phyloP scores from a whole-genome alignment of 352 stramenopile genomes.

The Pythium brachiatum region DNA sequence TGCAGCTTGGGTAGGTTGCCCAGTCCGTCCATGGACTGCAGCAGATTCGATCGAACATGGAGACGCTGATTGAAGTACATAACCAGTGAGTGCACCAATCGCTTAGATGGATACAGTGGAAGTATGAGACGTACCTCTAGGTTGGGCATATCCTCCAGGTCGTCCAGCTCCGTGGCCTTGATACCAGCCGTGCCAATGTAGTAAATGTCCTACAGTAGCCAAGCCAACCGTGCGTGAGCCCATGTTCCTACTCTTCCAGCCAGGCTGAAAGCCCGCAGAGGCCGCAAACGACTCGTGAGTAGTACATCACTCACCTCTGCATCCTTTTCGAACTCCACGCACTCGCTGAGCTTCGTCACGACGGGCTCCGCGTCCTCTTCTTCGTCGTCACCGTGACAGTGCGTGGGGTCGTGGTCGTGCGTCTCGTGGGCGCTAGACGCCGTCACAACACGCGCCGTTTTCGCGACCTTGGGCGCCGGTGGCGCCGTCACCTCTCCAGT shows the following conservation, averaged over 20 bases:
- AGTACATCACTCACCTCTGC: constrained; percentile 33
- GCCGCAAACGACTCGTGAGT: not conserved
- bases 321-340: constrained; percentile 54
- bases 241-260: not conserved
- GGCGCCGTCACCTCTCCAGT: constrained; percentile 4
- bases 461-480: constrained; percentile 11
- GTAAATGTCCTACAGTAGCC: constrained; percentile 58
- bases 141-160: constrained; percentile 44
- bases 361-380: constrained; percentile 29
- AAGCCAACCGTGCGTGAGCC: not conserved
- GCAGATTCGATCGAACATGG: constrained; percentile 79
- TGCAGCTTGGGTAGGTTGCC: constrained; percentile 62
- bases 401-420: constrained; percentile 8
- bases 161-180: constrained; percentile 72
- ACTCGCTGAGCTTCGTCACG: constrained; percentile 59
- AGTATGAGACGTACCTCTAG: constrained; percentile 32
- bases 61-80: constrained; percentile 33
- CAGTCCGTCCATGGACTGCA: constrained; percentile 79
- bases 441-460: constrained; percentile 19
- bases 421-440: constrained; percentile 9
- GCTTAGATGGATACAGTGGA: not conserved
- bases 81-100: not conserved
- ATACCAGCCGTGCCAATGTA: constrained; percentile 78
- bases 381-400: constrained; percentile 18
- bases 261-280: not conserved